phyloP scores from a whole-genome alignment of 225 moss, liverwort and hornwort genomes.

The Lunularia cruciata region DNA sequence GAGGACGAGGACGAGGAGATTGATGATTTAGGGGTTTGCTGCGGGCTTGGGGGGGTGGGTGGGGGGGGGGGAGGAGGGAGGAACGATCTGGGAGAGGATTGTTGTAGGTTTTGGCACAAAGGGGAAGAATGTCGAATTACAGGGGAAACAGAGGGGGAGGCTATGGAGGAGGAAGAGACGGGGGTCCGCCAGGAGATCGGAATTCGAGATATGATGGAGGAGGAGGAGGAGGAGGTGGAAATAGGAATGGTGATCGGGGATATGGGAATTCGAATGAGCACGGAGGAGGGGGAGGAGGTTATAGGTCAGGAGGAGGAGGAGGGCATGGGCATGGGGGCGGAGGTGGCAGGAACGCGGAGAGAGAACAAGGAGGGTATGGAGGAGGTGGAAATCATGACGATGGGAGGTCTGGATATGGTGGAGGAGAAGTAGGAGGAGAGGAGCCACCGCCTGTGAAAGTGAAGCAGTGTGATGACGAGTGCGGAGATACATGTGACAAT shows the following conservation, averaged over 20 bases:
- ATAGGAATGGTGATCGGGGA: constrained; percentile 44
- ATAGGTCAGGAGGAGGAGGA: constrained; percentile 66
- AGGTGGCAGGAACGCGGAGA: constrained; percentile 43
- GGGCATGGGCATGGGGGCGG: constrained; percentile 18
- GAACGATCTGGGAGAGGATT: constrained; percentile 5
- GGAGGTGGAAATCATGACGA: constrained; percentile 39
- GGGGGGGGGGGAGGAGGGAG: constrained; percentile 2
- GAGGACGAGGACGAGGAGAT: background rate
- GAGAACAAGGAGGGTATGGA: constrained; percentile 35
- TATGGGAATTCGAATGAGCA: constrained; percentile 49
- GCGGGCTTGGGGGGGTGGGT: background rate
- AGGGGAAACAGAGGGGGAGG: constrained; percentile 41
- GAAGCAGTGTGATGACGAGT: constrained; percentile 96
- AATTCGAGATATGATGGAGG: constrained; percentile 49
- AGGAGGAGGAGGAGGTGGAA: constrained; percentile 30
- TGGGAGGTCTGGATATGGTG: constrained; percentile 37
- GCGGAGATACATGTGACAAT: constrained; percentile 85
- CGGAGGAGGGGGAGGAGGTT: constrained; percentile 71
- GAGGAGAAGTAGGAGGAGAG: constrained; percentile 52
- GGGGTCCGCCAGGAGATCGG: constrained; percentile 31
- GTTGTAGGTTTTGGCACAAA: background rate
- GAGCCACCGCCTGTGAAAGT: constrained; percentile 53
- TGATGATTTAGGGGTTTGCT: constrained; percentile 23
- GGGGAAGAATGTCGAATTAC: constrained; percentile 38
- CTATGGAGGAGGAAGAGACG: constrained; percentile 45